Base-by-base conservation (phyloP, 331 rosid genomes). In the Quercus phellos region DNA sequence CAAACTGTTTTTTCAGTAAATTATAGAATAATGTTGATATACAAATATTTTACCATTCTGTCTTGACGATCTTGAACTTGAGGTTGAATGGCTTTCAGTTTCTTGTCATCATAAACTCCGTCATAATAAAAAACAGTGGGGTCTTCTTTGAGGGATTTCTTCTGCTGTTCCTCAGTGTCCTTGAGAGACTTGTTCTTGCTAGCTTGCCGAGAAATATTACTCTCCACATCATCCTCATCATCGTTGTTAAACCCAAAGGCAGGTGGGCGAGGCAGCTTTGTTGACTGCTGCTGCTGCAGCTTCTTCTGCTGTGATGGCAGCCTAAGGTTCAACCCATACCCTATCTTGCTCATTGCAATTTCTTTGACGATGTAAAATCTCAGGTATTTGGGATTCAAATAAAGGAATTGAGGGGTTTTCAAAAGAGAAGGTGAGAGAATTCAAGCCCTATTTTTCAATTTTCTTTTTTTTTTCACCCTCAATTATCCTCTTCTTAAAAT, bases 131-230 rank as follows among this genome's bases (percentile, higher is more conserved):
- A 93, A 38, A 89, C 73, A 0, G 92, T 82, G 0, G 97, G 98
- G 72, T 95, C 99, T 85, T 93, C 97, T 81, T 89, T 88, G 74
- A 95, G 83, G 8, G 98, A 96, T 84, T 91, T 92, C 86, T 84
- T 90, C 72, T 90, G 91, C 88, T 87, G 97, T 79, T 90, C 93
- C 88, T 95, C 99, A 53, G 84, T 91, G 43, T 94, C 98, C 88
- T 75, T 87, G 75, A 92, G 94, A 51, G 88, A 80, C 82, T 89
- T 91, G 72, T 84, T 95, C 91, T 95, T 93, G 70, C 84, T 84
- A 80, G 99, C 98, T 22, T 95, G 91, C 32, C 90, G 87, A 83
- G 91, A 90, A 63, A 95, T 95, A 79, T 92, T 94, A 69, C 87
- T 85, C 90, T 92, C 99, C 6, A 92, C 88, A 29, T 95, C 86